These are phyloP conservation scores for Volvox carteri DNA, from an alignment of 163 green algal genomes.

Conservation along the genomic window DNA sequence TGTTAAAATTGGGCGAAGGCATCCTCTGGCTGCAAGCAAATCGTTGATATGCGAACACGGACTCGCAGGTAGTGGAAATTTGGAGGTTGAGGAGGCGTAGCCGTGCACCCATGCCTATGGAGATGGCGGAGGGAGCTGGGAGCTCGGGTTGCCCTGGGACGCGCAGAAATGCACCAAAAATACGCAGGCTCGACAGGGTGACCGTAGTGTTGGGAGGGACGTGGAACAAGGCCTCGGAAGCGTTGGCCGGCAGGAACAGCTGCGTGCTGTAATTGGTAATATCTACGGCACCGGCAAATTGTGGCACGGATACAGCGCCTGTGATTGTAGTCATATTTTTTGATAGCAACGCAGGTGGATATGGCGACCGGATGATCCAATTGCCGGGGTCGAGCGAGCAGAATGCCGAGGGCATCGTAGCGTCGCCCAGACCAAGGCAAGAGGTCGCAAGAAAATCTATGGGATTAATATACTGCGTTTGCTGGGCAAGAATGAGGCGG, in stretches of 20 bases:
- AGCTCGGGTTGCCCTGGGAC: neutral
- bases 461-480: neutral
- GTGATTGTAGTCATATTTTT: neutral
- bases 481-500: neutral
- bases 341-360: neutral
- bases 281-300: neutral
- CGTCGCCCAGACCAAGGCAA: neutral
- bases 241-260: neutral
- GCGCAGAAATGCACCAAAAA: neutral
- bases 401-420: neutral
- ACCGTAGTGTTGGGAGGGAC: neutral
- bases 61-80: neutral
- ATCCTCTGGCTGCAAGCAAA: neutral
- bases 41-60: neutral
- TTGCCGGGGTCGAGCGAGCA: neutral
- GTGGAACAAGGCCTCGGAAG: neutral
- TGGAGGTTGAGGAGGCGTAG: neutral
- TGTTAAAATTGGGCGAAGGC: slow-evolving; percentile 14
- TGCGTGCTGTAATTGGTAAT: neutral
- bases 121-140: neutral
- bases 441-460: neutral
- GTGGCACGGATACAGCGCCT: neutral
- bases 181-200: neutral
- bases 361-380: neutral
- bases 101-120: neutral